Conservation (phyloP, 306 rosid species). For the Prunus mume region DNA sequence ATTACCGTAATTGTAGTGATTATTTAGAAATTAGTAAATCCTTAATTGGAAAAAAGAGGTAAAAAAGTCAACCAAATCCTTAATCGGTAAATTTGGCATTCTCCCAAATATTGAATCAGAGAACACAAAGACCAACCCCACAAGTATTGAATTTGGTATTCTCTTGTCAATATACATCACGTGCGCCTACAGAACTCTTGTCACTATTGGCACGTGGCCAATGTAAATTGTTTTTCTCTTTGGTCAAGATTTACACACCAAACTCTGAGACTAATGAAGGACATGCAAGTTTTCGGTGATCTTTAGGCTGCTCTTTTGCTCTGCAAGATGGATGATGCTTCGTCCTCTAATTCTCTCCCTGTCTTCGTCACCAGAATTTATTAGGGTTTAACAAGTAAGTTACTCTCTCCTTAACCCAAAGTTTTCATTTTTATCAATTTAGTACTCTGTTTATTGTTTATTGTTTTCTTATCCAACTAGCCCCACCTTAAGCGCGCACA, state of each 20-base stretch:
- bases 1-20: too few species aligned
- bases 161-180: neutral
- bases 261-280: neutral
- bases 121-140: neutral
- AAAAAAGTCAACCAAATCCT: neutral
- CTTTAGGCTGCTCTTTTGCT: conserved; percentile 5
- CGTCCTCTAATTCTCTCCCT: neutral
- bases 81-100: neutral
- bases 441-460: neutral
- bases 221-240: neutral
- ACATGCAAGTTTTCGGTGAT: neutral
- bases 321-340: conserved; percentile 3
- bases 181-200: neutral
- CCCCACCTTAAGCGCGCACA: too few species aligned
- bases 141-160: too few species aligned
- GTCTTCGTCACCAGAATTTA: neutral
- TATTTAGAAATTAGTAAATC: too few species aligned
- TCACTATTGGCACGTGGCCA: conserved; percentile 1
- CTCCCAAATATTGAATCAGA: neutral
- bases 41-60: neutral
- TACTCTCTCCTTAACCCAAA: neutral
- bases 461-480: neutral
- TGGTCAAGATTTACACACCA: neutral
- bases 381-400: conserved; percentile 2
- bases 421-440: neutral